These are phyloP conservation scores for Annulohypoxylon truncatum DNA, from an alignment of 2,329 filamentous ascomycete species.

Conservation along the genomic window DNA sequence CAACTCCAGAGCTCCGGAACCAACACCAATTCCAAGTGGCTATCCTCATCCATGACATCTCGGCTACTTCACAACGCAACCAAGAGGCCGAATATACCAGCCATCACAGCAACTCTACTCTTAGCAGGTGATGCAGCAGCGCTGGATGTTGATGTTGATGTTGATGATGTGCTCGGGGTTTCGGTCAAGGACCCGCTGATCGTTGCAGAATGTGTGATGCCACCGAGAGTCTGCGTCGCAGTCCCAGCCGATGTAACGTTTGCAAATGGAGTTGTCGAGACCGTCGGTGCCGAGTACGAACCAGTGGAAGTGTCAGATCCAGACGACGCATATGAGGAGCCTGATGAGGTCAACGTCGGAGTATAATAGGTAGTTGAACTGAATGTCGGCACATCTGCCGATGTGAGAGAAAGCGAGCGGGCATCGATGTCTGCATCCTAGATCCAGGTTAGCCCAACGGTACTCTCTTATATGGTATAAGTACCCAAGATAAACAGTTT, in stretches of 20 bases:
- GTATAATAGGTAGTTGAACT: neutral
- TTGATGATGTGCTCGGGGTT: slow-evolving; percentile 14
- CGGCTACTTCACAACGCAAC: slow-evolving; percentile 35
- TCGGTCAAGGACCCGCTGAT: slow-evolving; percentile 15
- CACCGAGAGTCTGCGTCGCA: slow-evolving; percentile 30
- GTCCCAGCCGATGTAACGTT: slow-evolving; percentile 20
- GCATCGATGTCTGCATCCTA: slow-evolving; percentile 6
- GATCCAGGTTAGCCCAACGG: neutral
- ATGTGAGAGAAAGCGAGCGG: slow-evolving; percentile 17
- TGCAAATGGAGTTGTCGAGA: slow-evolving; percentile 12
- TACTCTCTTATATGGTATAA: neutral
- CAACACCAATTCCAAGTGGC: neutral
- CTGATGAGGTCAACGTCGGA: neutral
- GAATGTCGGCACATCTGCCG: slow-evolving; percentile 18
- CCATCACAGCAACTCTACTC: slow-evolving; percentile 39
- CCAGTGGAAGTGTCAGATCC: neutral
- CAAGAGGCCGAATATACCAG: slow-evolving; percentile 39
- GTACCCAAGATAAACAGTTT: neutral
- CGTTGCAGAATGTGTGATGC: slow-evolving; percentile 18
- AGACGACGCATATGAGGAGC: neutral
- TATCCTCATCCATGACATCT: too few species aligned
- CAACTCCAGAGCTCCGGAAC: neutral
- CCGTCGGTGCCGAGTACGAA: neutral
- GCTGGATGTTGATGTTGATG: slow-evolving; percentile 22
- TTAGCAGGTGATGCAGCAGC: slow-evolving; percentile 33